Conservation (phyloP, 352 stramenopile species). For the Phytophthora parvispora region DNA sequence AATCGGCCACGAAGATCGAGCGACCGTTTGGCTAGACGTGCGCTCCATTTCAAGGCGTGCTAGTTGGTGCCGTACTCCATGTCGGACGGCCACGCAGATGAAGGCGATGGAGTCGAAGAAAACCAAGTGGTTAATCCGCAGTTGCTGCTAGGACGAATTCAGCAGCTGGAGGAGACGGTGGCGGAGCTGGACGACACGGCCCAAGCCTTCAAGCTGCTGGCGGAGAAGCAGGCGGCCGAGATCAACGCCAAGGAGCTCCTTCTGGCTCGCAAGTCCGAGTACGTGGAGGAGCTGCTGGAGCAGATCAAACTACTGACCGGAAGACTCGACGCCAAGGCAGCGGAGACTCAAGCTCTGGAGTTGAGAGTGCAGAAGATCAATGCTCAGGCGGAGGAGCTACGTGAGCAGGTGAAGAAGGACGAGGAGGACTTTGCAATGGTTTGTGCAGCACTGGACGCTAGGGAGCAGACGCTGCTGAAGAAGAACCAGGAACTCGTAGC, state of each 20-base stretch:
- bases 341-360: conserved; percentile 25
- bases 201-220: conserved; percentile 55
- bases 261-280: conserved; percentile 64
- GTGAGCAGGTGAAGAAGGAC: conserved; percentile 62
- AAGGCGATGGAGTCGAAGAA: neutral
- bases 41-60: conserved; percentile 4
- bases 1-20: conserved; percentile 21
- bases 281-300: conserved; percentile 65
- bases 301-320: conserved; percentile 44
- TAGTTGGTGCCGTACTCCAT: conserved; percentile 13
- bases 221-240: conserved; percentile 69
- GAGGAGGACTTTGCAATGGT: conserved; percentile 80
- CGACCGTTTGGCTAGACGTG: conserved; percentile 25
- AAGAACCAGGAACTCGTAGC: conserved; percentile 45
- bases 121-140: neutral
- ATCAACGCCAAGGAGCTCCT: conserved; percentile 80
- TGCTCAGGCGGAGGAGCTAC: conserved; percentile 44
- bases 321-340: conserved; percentile 15
- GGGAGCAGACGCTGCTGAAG: conserved; percentile 54
- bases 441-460: conserved; percentile 55
- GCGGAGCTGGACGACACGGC: conserved; percentile 37
- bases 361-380: conserved; percentile 28
- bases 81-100: conserved; percentile 9
- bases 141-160: conserved; percentile 14
- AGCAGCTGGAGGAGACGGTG: conserved; percentile 18